These are phyloP conservation scores for Aphanocladium album DNA, from an alignment of 2,329 filamentous ascomycete species.

Conservation along the genomic window DNA sequence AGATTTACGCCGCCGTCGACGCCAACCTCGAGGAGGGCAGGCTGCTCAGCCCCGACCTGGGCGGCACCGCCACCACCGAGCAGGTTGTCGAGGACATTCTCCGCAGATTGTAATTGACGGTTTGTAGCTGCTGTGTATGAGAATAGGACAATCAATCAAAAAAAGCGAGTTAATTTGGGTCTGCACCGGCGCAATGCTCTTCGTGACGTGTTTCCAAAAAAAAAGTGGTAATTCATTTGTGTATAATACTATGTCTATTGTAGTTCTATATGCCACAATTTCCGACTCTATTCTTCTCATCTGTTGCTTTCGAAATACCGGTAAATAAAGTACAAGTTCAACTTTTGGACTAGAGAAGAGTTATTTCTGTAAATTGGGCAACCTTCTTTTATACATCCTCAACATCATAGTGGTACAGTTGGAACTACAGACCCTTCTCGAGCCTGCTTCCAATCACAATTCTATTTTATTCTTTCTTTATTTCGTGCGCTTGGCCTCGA, in stretches of 20 bases:
- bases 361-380: conserved; percentile 9
- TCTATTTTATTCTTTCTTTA: conserved; percentile 25
- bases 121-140: not conserved
- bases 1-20: conserved; percentile 89
- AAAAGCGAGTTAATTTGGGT: not conserved
- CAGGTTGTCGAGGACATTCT: conserved; percentile 86
- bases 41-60: conserved; percentile 82
- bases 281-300: not conserved
- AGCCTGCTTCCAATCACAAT: not conserved
- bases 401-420: conserved; percentile 5
- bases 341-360: conserved; percentile 9
- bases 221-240: conserved; percentile 53
- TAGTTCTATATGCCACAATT: conserved; percentile 8
- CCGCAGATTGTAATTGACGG: conserved; percentile 41
- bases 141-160: not conserved
- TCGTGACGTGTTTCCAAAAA: too few species aligned
- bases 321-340: conserved; percentile 4
- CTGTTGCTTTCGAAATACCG: not conserved
- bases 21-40: conserved; percentile 79
- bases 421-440: not conserved
- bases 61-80: conserved; percentile 77
- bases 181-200: too few species aligned
- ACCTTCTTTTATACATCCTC: conserved; percentile 5
- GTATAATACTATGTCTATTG: not conserved
- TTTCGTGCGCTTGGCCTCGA: conserved; percentile 52